These are phyloP conservation scores for Pholiota molesta DNA, from an alignment of 768 basidiomycete species.

Conservation along the genomic window DNA sequence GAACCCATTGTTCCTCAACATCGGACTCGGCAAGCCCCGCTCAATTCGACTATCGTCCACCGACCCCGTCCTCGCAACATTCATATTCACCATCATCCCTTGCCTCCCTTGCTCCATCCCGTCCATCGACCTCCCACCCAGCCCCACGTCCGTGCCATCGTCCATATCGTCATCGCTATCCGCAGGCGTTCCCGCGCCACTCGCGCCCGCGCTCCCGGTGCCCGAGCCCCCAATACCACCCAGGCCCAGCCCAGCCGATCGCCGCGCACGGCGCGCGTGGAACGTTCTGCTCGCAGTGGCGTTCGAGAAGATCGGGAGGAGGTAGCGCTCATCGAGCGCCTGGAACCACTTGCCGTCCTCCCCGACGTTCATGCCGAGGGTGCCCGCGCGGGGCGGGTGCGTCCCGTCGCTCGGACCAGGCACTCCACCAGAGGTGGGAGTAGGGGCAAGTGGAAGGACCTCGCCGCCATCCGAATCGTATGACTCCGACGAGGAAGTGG, in stretches of 20 bases:
- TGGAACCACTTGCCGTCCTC: conserved; percentile 97
- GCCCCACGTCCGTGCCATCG: conserved; percentile 5
- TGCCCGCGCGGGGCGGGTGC: conserved; percentile 27
- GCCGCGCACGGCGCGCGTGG: conserved; percentile 73
- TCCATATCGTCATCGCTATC: conserved; percentile 46
- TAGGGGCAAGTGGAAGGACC: conserved; percentile 74
- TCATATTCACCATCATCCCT: conserved; percentile 13
- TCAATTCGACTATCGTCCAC: conserved; percentile 51
- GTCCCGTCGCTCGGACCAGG: background rate
- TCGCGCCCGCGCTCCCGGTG: conserved; percentile 18
- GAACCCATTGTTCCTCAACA: conserved; percentile 43
- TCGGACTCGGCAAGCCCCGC: conserved; percentile 66
- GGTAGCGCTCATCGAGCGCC: conserved; percentile 89
- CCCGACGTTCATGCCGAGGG: conserved; percentile 29
- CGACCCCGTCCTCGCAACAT: conserved; percentile 18
- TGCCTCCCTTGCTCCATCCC: conserved; percentile 45
- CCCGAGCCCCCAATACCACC: background rate
- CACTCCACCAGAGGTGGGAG: conserved; percentile 42
- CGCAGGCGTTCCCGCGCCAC: conserved; percentile 36
- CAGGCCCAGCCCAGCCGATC: conserved; percentile 36
- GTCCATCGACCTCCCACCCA: conserved; percentile 19
- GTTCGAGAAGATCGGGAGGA: conserved; percentile 91
- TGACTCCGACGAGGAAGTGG: conserved; percentile 74
- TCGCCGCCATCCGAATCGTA: conserved; percentile 79
- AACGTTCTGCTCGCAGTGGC: conserved; percentile 87